Evolutionary conservation across 768 basidiomycete species (phyloP).

Genomic region (Amanita rubescens): DNA sequence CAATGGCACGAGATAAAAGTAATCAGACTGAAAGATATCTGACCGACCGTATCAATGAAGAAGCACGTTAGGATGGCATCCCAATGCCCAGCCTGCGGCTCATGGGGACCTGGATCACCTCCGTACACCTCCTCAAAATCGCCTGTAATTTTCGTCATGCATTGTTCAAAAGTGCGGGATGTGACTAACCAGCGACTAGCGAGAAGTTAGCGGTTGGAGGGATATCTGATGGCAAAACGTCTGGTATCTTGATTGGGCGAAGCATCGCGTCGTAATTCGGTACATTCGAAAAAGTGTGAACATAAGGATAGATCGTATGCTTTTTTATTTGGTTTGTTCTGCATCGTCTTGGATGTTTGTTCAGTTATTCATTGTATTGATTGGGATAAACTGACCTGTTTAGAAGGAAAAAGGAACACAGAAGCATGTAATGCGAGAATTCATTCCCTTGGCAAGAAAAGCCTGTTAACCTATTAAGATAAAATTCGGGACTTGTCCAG

Average conservation of each 20-base stretch:
- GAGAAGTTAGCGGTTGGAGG: conserved; percentile 64
- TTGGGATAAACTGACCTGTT: conserved; percentile 53
- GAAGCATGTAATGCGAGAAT: conserved; percentile 93
- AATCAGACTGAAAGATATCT: neutral
- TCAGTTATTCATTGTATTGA: neutral
- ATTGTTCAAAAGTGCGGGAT: neutral
- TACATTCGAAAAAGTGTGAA: conserved; percentile 89
- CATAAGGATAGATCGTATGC: conserved; percentile 79
- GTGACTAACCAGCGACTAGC: conserved; percentile 67
- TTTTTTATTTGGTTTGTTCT: conserved; percentile 61
- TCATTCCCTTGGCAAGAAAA: conserved; percentile 93
- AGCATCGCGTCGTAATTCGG: conserved; percentile 53
- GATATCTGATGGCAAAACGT: conserved; percentile 71
- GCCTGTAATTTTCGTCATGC: conserved; percentile 31
- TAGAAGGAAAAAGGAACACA: conserved; percentile 81
- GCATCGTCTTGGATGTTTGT: conserved; percentile 11
- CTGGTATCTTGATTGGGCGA: conserved; percentile 66
- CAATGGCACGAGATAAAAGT: neutral
- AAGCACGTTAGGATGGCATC: conserved; percentile 91
- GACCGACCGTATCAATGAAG: conserved; percentile 87
- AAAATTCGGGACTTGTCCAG: neutral
- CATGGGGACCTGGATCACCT: conserved; percentile 34
- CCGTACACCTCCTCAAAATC: conserved; percentile 95
- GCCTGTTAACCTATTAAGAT: conserved; percentile 34
- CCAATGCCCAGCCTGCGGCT: conserved; percentile 75